Evolutionary conservation across 305 asterid species (phyloP), one percentile per base, ranked within the genome.

Genomic region (Stenogyne calaminthoides): DNA sequence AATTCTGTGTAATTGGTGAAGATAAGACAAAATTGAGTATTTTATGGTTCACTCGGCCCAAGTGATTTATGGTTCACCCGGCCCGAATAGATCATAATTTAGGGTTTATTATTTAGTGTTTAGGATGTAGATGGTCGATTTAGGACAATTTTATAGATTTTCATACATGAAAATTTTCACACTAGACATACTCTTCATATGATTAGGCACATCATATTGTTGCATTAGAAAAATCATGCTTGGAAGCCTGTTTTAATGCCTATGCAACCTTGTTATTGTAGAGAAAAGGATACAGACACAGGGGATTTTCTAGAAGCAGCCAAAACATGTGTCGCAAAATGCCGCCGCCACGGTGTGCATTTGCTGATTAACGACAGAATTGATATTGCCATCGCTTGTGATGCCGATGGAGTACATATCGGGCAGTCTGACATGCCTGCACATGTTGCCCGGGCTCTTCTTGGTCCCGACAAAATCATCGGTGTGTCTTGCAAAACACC

Each of bases 361-460:
- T 77, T 92, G 61, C 80, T 95, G 81, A 92, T 95, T 44, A 95
- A 95, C 27, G 99, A 95, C 79, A 84, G 97, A 77, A 82, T 92
- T 9, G 99, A 95, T 37, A 71, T 95, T 9, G 96, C 98, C 72
- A 86, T 95, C 39, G 98, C 97, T 64, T 88, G 92, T 82, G 96
- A 84, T 18, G 96, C 99, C 2, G 98, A 95, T 47, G 99, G 99
- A 12, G 88, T 95, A 65, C 99, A 95, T 68, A 82, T 95, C 16
- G 97, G 99, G 60, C 99, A 92, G 71, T 89, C 97, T 27, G 99
- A 95, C 88, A 90, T 95, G 89, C 96, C 97, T 66, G 90, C 86
- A 29, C 84, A 68, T 36, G 74, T 74, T 36, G 96, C 85, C 68
- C 95, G 98, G 46, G 7, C 82, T 18, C 84, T 95, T 71, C 90